Conservation (phyloP, 768 basidiomycete genomes). For the Tylopilus felleus region DNA sequence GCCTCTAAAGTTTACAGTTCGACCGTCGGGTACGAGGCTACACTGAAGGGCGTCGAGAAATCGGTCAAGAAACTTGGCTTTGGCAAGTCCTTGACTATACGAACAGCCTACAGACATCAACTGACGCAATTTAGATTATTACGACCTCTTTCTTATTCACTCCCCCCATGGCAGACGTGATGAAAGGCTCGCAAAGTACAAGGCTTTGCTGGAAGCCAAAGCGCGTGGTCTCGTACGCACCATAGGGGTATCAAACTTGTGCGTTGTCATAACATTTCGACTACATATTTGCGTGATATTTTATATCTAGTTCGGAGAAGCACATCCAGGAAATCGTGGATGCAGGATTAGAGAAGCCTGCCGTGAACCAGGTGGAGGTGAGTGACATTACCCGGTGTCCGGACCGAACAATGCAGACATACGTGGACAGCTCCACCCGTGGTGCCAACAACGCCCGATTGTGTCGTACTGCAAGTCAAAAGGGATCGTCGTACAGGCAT, state of each 20-base stretch:
- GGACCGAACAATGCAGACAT: not conserved
- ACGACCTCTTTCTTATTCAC: slow-evolving; percentile 49
- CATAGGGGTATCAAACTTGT: slow-evolving; percentile 52
- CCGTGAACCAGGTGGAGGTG: slow-evolving; percentile 31
- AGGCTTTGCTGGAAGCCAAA: slow-evolving; percentile 35
- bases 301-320: slow-evolving; percentile 20
- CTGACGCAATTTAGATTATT: slow-evolving; percentile 32
- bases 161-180: slow-evolving; percentile 38
- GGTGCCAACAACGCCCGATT: slow-evolving; percentile 75
- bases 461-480: slow-evolving; percentile 64
- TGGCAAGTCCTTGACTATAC: slow-evolving; percentile 5
- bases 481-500: slow-evolving; percentile 63
- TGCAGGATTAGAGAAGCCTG: slow-evolving; percentile 26
- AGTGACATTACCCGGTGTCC: not conserved
- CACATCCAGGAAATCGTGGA: slow-evolving; percentile 26
- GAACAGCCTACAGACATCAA: not conserved
- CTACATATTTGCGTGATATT: not conserved
- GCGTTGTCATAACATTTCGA: not conserved
- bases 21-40: slow-evolving; percentile 15
- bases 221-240: slow-evolving; percentile 35
- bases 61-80: slow-evolving; percentile 25
- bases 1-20: slow-evolving; percentile 20
- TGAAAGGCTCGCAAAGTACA: slow-evolving; percentile 39
- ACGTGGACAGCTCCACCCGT: slow-evolving; percentile 59
- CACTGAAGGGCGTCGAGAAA: slow-evolving; percentile 14